Evolutionary conservation across 2,329 filamentous ascomycete genomes (phyloP).

Genomic region (Microdochium nivale): DNA sequence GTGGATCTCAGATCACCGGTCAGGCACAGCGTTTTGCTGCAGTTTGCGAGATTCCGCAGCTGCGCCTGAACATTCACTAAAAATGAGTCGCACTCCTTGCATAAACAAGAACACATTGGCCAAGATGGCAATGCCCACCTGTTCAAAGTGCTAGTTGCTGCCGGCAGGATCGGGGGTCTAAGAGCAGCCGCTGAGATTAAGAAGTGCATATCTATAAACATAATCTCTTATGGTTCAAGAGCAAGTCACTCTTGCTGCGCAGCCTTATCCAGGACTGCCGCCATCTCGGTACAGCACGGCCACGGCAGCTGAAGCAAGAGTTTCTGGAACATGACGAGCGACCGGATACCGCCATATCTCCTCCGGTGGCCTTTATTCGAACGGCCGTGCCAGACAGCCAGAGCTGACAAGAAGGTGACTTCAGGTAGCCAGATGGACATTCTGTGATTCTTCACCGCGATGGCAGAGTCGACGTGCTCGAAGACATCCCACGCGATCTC

Average conservation of each 20-base stretch:
- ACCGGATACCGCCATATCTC: not conserved
- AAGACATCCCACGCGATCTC: not conserved
- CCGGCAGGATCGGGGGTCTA: not conserved
- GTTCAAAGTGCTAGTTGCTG: not conserved
- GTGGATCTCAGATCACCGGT: not conserved
- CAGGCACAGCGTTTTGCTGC: not conserved
- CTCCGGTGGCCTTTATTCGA: not conserved
- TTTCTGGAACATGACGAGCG: not conserved
- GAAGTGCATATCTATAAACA: not conserved
- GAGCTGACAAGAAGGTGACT: not conserved
- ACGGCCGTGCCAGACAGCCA: not conserved
- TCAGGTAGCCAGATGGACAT: not conserved
- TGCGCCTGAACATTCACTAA: not conserved
- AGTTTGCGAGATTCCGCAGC: not conserved
- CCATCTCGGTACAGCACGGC: not conserved
- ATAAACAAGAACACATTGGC: not conserved
- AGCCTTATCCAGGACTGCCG: not conserved
- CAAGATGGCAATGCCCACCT: not conserved
- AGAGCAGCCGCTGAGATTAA: not conserved
- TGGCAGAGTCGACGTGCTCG: not conserved
- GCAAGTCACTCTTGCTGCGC: not conserved
- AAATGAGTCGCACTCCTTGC: not conserved
- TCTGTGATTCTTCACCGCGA: not conserved
- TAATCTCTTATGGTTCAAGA: not conserved
- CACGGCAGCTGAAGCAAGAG: not conserved